Conservation (phyloP, 208 protist genomes). For the Blastocrithidia nonstop region DNA sequence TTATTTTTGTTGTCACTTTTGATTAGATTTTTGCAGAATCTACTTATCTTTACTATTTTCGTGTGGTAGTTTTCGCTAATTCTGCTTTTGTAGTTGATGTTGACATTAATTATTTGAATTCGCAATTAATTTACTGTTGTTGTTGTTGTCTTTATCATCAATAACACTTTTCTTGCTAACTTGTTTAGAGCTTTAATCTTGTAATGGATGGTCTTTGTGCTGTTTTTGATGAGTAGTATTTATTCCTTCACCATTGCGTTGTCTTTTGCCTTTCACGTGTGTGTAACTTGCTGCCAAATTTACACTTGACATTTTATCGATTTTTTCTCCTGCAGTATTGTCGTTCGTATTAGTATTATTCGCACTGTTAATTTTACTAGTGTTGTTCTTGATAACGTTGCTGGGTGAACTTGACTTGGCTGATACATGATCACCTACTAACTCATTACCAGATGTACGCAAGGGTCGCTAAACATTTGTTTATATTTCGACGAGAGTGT, state of each 20-base stretch:
- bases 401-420: too few species aligned
- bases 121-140: not conserved
- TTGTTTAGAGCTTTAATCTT: too few species aligned
- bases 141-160: not conserved
- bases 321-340: not conserved
- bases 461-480: too few species aligned
- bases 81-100: not conserved
- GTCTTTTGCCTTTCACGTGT: too few species aligned
- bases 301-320: constrained; percentile 7
- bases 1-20: too few species aligned
- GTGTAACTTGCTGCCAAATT: constrained; percentile 13
- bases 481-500: constrained; percentile 25
- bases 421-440: too few species aligned
- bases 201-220: too few species aligned
- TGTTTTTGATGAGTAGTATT: not conserved
- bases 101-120: not conserved
- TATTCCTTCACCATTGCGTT: too few species aligned
- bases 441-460: too few species aligned
- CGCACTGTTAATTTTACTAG: constrained; percentile 4
- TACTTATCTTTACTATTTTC: too few species aligned
- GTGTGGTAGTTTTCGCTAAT: not conserved
- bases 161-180: not conserved
- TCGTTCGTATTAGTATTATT: not conserved
- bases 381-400: constrained; percentile 5
- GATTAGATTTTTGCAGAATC: too few species aligned